These are phyloP conservation scores for Pythium oligandrum DNA, from an alignment of 352 stramenopile genomes.

Conservation along the genomic window DNA sequence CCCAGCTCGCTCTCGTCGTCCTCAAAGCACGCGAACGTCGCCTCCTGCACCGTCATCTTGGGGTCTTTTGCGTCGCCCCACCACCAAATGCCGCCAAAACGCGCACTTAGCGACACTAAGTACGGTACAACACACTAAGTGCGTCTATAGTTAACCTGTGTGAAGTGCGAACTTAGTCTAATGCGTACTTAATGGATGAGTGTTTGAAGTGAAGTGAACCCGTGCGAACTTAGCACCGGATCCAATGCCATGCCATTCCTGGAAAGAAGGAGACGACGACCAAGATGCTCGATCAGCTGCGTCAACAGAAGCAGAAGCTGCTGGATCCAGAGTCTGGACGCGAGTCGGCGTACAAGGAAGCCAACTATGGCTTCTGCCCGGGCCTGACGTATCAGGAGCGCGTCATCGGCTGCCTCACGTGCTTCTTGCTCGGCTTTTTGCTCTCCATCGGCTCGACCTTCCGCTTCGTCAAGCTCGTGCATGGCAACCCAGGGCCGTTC, in stretches of 20 bases:
- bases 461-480: constrained; percentile 64
- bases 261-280: neutral
- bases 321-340: constrained; percentile 56
- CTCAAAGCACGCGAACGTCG: constrained; percentile 71
- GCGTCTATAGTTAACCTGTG: too few relatives aligned
- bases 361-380: constrained; percentile 42
- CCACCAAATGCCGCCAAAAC: too few relatives aligned
- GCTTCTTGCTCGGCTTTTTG: constrained; percentile 77
- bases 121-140: neutral
- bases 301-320: constrained; percentile 73
- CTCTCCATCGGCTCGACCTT: constrained; percentile 82
- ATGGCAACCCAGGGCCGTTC: constrained; percentile 77
- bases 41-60: constrained; percentile 51
- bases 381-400: constrained; percentile 83
- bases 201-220: too few relatives aligned
- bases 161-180: too few relatives aligned
- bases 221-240: too few relatives aligned
- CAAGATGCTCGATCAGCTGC: constrained; percentile 61
- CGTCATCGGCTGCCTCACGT: constrained; percentile 74
- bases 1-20: constrained; percentile 29
- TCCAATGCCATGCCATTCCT: too few relatives aligned
- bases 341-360: constrained; percentile 28
- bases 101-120: neutral
- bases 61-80: neutral
- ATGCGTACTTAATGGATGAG: too few relatives aligned